These are phyloP conservation scores for Capronia coronata DNA, from an alignment of 2,329 filamentous ascomycete genomes.

Conservation along the genomic window DNA sequence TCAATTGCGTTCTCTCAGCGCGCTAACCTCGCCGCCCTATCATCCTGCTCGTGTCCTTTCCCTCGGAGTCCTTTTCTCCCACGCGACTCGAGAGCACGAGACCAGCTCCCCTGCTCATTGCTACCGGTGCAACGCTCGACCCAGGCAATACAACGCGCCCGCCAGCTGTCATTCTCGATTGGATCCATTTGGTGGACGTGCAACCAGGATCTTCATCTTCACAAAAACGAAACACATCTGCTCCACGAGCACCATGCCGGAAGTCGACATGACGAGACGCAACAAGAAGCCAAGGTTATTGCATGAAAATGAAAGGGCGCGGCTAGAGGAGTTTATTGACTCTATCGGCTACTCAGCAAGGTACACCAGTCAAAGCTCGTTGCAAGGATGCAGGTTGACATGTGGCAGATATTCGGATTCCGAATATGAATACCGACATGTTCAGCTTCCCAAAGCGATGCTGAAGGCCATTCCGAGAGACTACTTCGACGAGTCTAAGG, in stretches of 20 bases:
- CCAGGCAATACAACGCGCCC: background rate
- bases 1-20: background rate
- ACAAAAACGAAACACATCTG: background rate
- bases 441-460: conserved; percentile 97
- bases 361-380: conserved; percentile 43
- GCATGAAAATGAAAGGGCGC: conserved; percentile 70
- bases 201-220: background rate
- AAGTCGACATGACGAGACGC: conserved; percentile 76
- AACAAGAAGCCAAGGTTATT: conserved; percentile 80
- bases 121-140: background rate
- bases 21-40: background rate
- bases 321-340: conserved; percentile 85
- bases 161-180: background rate
- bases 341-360: conserved; percentile 91
- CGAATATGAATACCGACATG: conserved; percentile 93
- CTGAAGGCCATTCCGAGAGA: conserved; percentile 93
- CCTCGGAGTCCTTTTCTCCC: background rate
- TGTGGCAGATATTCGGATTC: conserved; percentile 74
- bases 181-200: background rate
- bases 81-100: conserved; percentile 15
- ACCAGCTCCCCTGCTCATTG: conserved; percentile 6
- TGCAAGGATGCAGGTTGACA: conserved; percentile 3
- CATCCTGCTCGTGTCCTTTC: background rate
- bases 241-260: conserved; percentile 18
- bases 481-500: conserved; percentile 81